phyloP scores from a whole-genome alignment of 805 yeast genomes.

The Metschnikowia lochheadii region DNA sequence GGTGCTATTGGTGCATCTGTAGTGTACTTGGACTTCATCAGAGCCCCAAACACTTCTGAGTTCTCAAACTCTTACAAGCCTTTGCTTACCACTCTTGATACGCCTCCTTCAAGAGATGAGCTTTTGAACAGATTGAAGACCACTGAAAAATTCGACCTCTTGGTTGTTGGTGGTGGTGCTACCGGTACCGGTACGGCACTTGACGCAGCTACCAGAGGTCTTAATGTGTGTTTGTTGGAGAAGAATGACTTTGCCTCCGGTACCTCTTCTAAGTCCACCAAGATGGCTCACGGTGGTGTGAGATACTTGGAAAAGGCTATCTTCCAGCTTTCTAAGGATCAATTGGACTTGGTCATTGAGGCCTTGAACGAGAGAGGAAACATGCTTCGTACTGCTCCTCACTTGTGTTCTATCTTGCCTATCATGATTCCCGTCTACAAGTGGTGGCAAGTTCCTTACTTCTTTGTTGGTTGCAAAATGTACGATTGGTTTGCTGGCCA shows the following conservation, averaged over 20 bases:
- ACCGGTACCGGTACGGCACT: constrained; percentile 91
- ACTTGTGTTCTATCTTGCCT: constrained; percentile 78
- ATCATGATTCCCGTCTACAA: constrained; percentile 94
- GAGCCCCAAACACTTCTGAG: constrained; percentile 28
- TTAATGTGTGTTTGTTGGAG: constrained; percentile 83
- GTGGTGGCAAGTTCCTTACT: constrained; percentile 95
- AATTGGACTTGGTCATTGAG: constrained; percentile 82
- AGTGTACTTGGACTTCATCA: constrained; percentile 39
- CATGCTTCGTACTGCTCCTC: constrained; percentile 88
- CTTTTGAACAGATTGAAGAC: constrained; percentile 36
- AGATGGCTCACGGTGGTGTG: constrained; percentile 97
- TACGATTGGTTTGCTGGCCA: constrained; percentile 91
- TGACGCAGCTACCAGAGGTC: constrained; percentile 87
- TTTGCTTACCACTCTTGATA: constrained; percentile 39
- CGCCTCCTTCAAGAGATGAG: constrained; percentile 56
- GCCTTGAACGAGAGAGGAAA: constrained; percentile 85
- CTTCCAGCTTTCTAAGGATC: constrained; percentile 86
- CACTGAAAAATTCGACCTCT: constrained; percentile 62
- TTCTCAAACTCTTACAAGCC: constrained; percentile 35
- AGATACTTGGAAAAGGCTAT: constrained; percentile 92
- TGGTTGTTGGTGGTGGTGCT: constrained; percentile 95
- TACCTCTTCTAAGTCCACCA: constrained; percentile 89
- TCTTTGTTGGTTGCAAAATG: constrained; percentile 84
- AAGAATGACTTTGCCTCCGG: constrained; percentile 89
- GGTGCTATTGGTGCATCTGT: constrained; percentile 35